Evolutionary conservation across 2,329 filamentous ascomycete genomes (phyloP), one percentile per base, ranked within the genome.

Genomic region (Phaeoacremonium minimum): DNA sequence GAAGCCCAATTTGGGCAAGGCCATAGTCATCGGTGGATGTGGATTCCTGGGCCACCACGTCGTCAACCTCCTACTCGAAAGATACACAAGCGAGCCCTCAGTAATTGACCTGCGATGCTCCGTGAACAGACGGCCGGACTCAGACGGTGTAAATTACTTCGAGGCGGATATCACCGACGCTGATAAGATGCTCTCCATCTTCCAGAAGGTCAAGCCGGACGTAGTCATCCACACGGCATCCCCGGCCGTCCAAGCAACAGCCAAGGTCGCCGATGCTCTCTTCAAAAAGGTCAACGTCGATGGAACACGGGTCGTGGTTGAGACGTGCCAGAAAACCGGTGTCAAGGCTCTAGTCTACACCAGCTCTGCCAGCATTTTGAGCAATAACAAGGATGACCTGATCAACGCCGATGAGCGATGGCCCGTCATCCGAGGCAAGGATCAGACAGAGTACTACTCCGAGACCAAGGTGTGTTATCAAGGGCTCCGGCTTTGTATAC

Each of bases 201-300:
- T 97, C 50, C 60, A 71, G 19, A 68, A 78, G 45, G 71, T 81
- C 37, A 76, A 75, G 50, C 90, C 91, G 15, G 81, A 89, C 55
- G 77, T 94, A 12, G 87, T 98, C 35, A 83, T 97, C 52, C 91
- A 98, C 63, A 95, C 90, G 3, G 93, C 91, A 15, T 87, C 83
- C 20, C 86, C 87, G 28, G 61, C 71, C 16, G 71, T 67, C 41
- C 73, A 76, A 56, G 66, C 75, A 63, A 60, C 59, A 52, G 52
- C 69, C 57, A 63, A 66, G 53, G 61, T 74, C 53, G 61, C 71
- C 50, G 70, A 82, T 46, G 72, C 75, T 14, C 63, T 87, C 22
- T 84, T 93, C 58, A 77, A 78, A 51, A 83, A 81, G 58, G 85
- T 97, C 56, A 98, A 97, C 59, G 83, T 95, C 35, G 83, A 88